Base-by-base conservation (phyloP, 2,329 filamentous ascomycete species). In the Aspergillus pseudoviridinutans region DNA sequence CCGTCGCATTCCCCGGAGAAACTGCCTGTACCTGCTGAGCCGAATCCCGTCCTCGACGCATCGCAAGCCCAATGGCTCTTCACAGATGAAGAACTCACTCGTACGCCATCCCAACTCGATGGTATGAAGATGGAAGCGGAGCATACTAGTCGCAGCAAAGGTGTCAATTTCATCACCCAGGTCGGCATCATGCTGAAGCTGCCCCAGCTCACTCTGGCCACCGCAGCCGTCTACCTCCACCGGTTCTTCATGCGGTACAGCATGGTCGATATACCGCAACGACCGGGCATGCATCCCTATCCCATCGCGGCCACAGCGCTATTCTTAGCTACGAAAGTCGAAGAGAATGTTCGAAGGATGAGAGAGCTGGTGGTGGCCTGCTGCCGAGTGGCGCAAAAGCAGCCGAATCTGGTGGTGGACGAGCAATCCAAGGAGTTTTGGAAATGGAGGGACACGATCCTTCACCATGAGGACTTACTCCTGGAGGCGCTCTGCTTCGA, bases 381-480 rank as follows among this genome's bases (percentile, higher is more conserved):
- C 67, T 94, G 92, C 59, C 91, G 93, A 64, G 91, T 97, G 22
- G 94, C 93, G 28, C 92, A 97, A 74, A 97, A 99, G 78, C 93
- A 97, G 66, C 82, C 91, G 1, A 90, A 91, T 67, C 84, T 97
- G 58, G 81, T 93, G 54, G 90, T 97, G 53, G 94, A 99, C 71
- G 94, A 97, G 75, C 92, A 97, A 74, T 95, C 90, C 65, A 97
- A 97, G 70, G 94, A 99, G 71, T 99, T 94, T 72, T 99, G 94
- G 94, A 86, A 90, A 68, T 99, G 94, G 94, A 86, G 92, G 60
- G 94, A 99, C 71, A 94, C 89, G 58, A 96, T 99, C 57, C 79
- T 97, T 14, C 88, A 89, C 63, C 91, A 95, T 70, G 94, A 99
- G 76, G 94, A 97, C 71, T 80, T 93, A 47, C 89, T 99, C 78